Evolutionary conservation across 2,329 filamentous ascomycete genomes (phyloP).

Genomic region (Clarireedia monteithiana): DNA sequence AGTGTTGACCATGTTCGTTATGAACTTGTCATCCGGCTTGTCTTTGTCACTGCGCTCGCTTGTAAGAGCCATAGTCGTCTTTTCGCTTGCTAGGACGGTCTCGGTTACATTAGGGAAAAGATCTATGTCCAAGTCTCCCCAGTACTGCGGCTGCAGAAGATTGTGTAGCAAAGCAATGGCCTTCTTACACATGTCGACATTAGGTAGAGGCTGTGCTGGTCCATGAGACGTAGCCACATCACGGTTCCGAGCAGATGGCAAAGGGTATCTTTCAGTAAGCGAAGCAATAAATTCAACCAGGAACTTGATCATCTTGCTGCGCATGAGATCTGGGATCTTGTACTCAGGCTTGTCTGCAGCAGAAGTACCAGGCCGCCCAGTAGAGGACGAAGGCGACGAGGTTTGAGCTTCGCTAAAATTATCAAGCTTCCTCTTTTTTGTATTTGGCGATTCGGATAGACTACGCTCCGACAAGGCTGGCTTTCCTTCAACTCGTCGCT

Average conservation of each 20-base stretch:
- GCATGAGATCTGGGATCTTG: conserved; percentile 56
- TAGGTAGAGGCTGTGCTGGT: conserved; percentile 42
- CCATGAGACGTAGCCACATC: conserved; percentile 40
- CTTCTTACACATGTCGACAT: conserved; percentile 77
- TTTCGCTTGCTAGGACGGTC: conserved; percentile 74
- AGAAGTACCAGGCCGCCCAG: conserved; percentile 22
- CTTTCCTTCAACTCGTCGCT: conserved; percentile 63
- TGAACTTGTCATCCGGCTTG: conserved; percentile 74
- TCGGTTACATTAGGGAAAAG: conserved; percentile 87
- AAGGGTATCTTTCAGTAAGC: conserved; percentile 74
- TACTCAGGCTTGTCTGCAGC: conserved; percentile 55
- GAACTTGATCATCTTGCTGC: conserved; percentile 85
- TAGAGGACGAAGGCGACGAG: conserved; percentile 47
- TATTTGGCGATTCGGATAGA: conserved; percentile 61
- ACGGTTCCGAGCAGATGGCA: conserved; percentile 61
- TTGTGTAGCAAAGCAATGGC: conserved; percentile 75
- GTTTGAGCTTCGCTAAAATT: conserved; percentile 38
- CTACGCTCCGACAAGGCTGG: conserved; percentile 33
- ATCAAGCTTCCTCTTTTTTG: conserved; percentile 70
- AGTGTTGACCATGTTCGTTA: conserved; percentile 86
- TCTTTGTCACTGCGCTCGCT: conserved; percentile 56
- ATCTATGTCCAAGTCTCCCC: conserved; percentile 87
- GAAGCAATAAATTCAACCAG: conserved; percentile 92
- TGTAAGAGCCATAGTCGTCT: conserved; percentile 53
- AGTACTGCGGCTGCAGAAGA: conserved; percentile 77